Evolutionary conservation across 768 basidiomycete species (phyloP), one percentile per base, ranked within the genome.

Genomic region (Cantharellus anzutake): DNA sequence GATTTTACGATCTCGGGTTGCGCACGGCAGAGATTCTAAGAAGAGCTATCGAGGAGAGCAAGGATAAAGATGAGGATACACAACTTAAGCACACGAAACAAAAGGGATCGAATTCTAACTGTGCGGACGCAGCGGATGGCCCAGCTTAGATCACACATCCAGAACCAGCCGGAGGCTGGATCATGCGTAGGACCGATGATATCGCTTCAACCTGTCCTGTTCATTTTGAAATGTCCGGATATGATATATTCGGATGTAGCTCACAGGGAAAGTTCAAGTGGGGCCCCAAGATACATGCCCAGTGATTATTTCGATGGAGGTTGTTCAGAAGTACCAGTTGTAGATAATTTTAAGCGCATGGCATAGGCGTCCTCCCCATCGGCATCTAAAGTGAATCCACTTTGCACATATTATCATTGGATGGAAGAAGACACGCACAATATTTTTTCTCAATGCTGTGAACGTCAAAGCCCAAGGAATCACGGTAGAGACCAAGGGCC

Each of bases 341-440:
- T 11, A 11, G 44, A 48, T 68, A 90, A 72, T 4, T 75, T 73
- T 50, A 90, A 75, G 34, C 82, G 77, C 91, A 96, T 96, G 2
- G 87, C 83, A 67, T 90, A 92, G 29, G 92, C 92, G 62, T 93
- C 90, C 71, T 96, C 91, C 2, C 91, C 91, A 66, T 96, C 91
- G 2, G 90, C 92, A 71, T 94, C 91, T 94, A 67, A 37, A 4
- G 61, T 48, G 20, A 41, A 35, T 16, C 42, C 34, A 42, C 29
- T 61, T 20, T 34, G 37, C 14, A 55, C 11, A 55, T 11, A 7
- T 11, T 7, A 11, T 55, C 11, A 1, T 11, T 7, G 52, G 35
- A 11, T 11, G 35, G 52, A 37, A 37, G 35, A 37, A 34, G 41
- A 53, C 5, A 80, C 86, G 70, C 66, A 94, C 92, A 97, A 66